Evolutionary conservation across 169 alveolate genomes (phyloP).

Genomic region (Plasmodium gaboni): DNA sequence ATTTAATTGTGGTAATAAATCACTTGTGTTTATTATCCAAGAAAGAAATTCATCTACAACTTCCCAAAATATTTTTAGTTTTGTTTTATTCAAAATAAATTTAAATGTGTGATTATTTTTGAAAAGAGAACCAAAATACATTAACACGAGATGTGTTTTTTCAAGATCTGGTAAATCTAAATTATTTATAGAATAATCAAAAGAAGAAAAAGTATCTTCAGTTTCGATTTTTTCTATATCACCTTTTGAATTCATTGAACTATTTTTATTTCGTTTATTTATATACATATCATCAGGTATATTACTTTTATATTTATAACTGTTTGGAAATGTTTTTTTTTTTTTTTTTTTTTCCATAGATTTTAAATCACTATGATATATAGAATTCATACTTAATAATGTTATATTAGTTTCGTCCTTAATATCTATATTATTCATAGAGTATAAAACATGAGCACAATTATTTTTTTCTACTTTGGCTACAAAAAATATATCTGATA

Average conservation of each 20-base stretch:
- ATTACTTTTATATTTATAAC: background rate
- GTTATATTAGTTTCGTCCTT: slow-evolving; percentile 68
- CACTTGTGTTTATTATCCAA: slow-evolving; percentile 57
- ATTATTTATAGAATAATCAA: slow-evolving; percentile 46
- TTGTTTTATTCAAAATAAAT: slow-evolving; percentile 49
- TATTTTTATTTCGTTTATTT: background rate
- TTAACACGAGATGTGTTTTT: slow-evolving; percentile 52
- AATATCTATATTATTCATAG: slow-evolving; percentile 58
- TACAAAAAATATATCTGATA: slow-evolving; percentile 48
- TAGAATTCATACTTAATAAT: slow-evolving; percentile 61
- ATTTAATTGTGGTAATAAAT: slow-evolving; percentile 38
- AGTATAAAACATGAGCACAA: slow-evolving; percentile 42
- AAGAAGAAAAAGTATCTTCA: slow-evolving; percentile 32
- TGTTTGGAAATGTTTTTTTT: background rate
- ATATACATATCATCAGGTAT: background rate
- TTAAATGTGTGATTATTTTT: slow-evolving; percentile 71
- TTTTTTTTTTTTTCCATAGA: background rate
- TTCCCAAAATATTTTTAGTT: slow-evolving; percentile 71
- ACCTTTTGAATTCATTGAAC: background rate
- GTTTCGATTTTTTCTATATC: slow-evolving; percentile 28
- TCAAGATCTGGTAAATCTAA: slow-evolving; percentile 60
- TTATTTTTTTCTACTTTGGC: slow-evolving; percentile 70
- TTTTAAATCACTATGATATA: slow-evolving; percentile 59
- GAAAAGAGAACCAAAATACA: slow-evolving; percentile 56
- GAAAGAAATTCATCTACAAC: slow-evolving; percentile 40